Conservation (phyloP, 2,329 filamentous ascomycete species). For the Xylariaceae sp. region DNA sequence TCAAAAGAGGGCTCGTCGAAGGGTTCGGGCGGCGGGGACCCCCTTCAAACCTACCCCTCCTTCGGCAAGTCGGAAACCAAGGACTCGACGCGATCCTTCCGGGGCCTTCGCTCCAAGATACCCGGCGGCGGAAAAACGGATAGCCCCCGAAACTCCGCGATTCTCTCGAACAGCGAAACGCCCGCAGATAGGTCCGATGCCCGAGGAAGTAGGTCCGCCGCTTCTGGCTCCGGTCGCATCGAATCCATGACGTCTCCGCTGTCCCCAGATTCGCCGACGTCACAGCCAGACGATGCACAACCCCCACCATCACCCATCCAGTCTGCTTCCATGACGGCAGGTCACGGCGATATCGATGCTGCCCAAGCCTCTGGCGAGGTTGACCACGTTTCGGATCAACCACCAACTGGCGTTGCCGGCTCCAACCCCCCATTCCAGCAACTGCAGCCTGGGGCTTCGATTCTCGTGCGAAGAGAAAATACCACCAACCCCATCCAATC, state of each 20-base stretch:
- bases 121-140: constrained; percentile 67
- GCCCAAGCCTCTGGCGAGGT: constrained; percentile 87
- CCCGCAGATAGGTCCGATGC: constrained; percentile 63
- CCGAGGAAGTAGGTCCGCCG: constrained; percentile 53
- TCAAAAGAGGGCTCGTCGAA: constrained; percentile 57
- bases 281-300: constrained; percentile 45
- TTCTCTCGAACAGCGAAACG: constrained; percentile 58
- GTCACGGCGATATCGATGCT: constrained; percentile 71
- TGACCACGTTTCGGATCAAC: constrained; percentile 87
- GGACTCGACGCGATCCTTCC: constrained; percentile 82
- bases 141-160: constrained; percentile 72
- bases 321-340: constrained; percentile 65
- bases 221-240: constrained; percentile 43
- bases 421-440: constrained; percentile 51
- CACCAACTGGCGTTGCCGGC: constrained; percentile 62
- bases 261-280: constrained; percentile 36
- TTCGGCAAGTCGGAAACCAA: constrained; percentile 91
- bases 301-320: constrained; percentile 84
- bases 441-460: constrained; percentile 73
- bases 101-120: constrained; percentile 83
- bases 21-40: constrained; percentile 41
- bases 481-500: constrained; percentile 59
- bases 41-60: constrained; percentile 80
- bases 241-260: constrained; percentile 40
- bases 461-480: constrained; percentile 76